phyloP scores from a whole-genome alignment of 306 rosid genomes.

The Neltuma alba region DNA sequence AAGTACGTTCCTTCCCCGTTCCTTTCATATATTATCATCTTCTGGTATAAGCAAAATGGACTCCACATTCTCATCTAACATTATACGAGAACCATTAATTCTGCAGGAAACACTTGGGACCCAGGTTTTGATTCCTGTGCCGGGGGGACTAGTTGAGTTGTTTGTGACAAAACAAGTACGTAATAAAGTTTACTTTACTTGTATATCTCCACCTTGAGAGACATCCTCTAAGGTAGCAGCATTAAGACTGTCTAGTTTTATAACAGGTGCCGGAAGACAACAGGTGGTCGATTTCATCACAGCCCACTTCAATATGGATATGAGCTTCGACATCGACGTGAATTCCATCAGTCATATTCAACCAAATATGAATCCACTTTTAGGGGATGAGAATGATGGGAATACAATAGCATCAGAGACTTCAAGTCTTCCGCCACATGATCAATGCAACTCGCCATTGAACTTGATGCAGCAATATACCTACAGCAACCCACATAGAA shows the following conservation, averaged over 20 bases:
- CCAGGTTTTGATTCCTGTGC: constrained; percentile 72
- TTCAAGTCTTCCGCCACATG: constrained; percentile 51
- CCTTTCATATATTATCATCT: not conserved
- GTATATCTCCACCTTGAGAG: not conserved
- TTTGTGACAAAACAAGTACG: constrained; percentile 72
- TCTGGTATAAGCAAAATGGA: constrained; percentile 1
- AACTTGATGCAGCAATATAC: constrained; percentile 69
- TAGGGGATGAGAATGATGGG: constrained; percentile 46
- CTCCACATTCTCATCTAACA: constrained; percentile 7
- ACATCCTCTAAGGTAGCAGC: not conserved
- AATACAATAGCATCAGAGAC: constrained; percentile 50
- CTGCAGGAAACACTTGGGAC: constrained; percentile 80
- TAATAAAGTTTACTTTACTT: not conserved
- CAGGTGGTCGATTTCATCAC: constrained; percentile 67
- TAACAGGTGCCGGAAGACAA: constrained; percentile 76
- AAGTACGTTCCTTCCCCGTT: constrained; percentile 54
- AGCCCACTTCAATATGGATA: constrained; percentile 51
- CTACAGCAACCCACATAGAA: constrained; percentile 43
- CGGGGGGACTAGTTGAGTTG: constrained; percentile 79
- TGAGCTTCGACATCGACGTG: constrained; percentile 39
- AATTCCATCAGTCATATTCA: constrained; percentile 50
- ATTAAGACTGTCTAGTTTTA: not conserved
- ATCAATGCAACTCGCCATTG: constrained; percentile 53
- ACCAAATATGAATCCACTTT: constrained; percentile 39
- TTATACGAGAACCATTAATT: not conserved